Evolutionary conservation across 441 rosid genomes (phyloP).

Genomic region (Pelargonium citronellum): DNA sequence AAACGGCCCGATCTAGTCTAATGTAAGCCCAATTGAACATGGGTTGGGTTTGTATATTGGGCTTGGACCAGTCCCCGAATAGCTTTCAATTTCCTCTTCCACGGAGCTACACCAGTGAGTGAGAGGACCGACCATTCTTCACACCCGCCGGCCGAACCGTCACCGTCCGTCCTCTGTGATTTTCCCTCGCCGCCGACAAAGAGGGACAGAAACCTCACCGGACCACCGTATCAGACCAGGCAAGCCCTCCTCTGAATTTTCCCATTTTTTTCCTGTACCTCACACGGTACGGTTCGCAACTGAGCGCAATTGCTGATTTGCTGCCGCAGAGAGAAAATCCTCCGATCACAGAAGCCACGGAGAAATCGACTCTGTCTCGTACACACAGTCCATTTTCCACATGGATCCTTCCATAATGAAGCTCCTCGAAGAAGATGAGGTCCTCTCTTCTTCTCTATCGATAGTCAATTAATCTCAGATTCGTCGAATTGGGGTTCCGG

Average conservation of each 20-base stretch:
- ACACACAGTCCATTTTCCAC: background rate
- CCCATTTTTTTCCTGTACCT: no score
- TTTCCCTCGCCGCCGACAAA: no score
- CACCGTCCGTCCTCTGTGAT: background rate
- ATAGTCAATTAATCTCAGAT: background rate
- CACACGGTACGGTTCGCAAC: background rate
- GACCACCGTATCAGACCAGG: background rate
- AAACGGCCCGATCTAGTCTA: no score
- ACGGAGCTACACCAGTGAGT: background rate
- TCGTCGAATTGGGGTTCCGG: background rate
- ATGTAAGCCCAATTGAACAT: no score
- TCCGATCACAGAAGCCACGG: background rate
- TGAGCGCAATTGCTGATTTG: background rate
- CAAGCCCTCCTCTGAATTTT: no score
- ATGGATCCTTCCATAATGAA: slow-evolving; percentile 4
- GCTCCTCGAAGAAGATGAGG: slow-evolving; percentile 6
- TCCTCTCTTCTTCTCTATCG: background rate
- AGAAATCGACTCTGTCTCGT: background rate
- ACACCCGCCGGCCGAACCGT: background rate
- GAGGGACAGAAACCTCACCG: no score
- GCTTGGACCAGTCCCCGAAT: no score
- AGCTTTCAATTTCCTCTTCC: background rate
- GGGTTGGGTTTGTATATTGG: no score
- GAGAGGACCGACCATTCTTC: background rate
- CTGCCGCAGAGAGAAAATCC: background rate